Evolutionary conservation across 116 monocot genomes (phyloP).

Genomic region (Papilionanthe hybrid): DNA sequence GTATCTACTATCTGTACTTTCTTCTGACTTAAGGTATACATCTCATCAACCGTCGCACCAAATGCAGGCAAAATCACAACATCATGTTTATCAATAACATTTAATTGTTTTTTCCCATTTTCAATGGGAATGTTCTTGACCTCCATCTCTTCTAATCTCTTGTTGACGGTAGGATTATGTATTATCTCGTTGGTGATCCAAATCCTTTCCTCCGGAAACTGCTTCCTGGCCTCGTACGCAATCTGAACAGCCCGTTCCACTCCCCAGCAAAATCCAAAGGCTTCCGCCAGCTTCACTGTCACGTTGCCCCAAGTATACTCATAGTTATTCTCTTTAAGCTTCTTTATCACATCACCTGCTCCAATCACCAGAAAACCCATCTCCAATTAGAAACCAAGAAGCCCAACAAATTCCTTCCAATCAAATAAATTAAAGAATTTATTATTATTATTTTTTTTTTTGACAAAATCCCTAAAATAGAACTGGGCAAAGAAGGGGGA

Average conservation of each 20-base stretch:
- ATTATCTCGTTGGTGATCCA: constrained; percentile 98
- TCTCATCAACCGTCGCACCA: constrained; percentile 92
- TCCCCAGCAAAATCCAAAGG: constrained; percentile 97
- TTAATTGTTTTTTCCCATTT: constrained; percentile 67
- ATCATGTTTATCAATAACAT: constrained; percentile 67
- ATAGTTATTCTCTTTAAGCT: constrained; percentile 77
- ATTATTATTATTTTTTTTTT: no score
- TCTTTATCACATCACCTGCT: constrained; percentile 88
- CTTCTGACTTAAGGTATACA: constrained; percentile 82
- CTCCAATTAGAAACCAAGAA: neutral
- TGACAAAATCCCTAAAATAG: neutral
- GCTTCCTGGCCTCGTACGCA: constrained; percentile 92
- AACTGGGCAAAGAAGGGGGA: neutral
- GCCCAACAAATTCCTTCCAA: neutral
- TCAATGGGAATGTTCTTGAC: constrained; percentile 72
- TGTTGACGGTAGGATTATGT: constrained; percentile 90
- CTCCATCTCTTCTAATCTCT: constrained; percentile 91
- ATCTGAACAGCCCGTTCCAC: constrained; percentile 98
- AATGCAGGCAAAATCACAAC: constrained; percentile 95
- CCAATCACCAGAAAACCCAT: neutral
- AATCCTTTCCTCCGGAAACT: constrained; percentile 82
- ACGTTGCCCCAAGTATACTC: constrained; percentile 89
- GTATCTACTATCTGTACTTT: constrained; percentile 95
- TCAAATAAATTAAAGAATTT: no score
- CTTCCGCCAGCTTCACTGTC: constrained; percentile 88